Percentiles rank a stretch among this genome's conserved stretches.
Conservation (phyloP, 106 monocot species). For the Acorus gramineus region DNA sequence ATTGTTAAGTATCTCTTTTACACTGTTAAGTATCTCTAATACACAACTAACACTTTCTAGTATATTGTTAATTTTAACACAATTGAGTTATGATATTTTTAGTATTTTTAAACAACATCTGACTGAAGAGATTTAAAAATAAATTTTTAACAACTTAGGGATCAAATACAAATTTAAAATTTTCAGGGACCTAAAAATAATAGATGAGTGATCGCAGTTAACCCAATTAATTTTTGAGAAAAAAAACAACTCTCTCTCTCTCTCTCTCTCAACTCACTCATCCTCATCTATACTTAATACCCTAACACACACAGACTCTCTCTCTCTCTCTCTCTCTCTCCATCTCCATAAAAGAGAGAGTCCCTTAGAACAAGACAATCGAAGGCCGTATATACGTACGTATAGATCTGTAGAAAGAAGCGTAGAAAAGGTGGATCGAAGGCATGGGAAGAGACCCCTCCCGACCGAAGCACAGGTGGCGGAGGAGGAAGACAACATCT, state of each 20-base stretch:
- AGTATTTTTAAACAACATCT: too few species aligned
- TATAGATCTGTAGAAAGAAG: neutral
- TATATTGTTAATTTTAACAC: too few species aligned
- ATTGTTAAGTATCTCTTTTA: too few species aligned
- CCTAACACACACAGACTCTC: neutral
- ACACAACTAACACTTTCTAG: too few species aligned
- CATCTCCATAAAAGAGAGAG: neutral
- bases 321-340: neutral
- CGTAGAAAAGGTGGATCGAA: slow-evolving; percentile 39
- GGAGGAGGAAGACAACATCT: slow-evolving; percentile 21
- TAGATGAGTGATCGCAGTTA: neutral
- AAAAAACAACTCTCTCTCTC: neutral
- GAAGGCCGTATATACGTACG: too few species aligned
- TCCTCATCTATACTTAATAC: neutral
- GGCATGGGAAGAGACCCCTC: slow-evolving; percentile 63
- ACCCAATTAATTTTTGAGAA: neutral
- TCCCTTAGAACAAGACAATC: too few species aligned
- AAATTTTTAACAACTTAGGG: too few species aligned
- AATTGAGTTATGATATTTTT: too few species aligned
- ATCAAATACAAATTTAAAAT: too few species aligned
- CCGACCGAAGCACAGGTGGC: slow-evolving; percentile 19
- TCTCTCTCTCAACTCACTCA: neutral
- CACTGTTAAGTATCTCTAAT: too few species aligned
- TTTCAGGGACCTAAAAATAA: too few species aligned
- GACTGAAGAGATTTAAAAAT: too few species aligned